phyloP scores from a whole-genome alignment of 208 protist species.

The Angomonas ambiguus region DNA sequence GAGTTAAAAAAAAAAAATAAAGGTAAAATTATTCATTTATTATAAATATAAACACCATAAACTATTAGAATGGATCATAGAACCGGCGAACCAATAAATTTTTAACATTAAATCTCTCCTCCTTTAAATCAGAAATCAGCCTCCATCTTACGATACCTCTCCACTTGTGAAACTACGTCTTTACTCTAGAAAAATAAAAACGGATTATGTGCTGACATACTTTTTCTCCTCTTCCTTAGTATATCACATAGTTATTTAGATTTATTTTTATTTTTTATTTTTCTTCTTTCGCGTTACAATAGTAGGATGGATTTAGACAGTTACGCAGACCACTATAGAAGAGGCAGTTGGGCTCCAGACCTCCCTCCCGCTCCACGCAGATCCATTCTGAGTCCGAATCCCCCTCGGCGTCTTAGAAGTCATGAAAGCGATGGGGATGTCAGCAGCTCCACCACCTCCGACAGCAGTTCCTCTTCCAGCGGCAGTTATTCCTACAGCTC shows the following conservation, averaged over 20 bases:
- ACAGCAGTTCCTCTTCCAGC: slow-evolving; percentile 10
- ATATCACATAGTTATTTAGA: background rate
- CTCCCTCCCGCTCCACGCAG: background rate
- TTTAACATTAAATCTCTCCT: slow-evolving; percentile 1
- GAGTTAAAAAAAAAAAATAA: background rate
- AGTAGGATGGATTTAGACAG: slow-evolving; percentile 13
- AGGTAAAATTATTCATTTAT: slow-evolving; percentile 2
- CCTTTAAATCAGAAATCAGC: background rate
- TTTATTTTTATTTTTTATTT: background rate
- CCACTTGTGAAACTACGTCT: background rate
- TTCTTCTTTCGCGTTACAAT: slow-evolving; percentile 9
- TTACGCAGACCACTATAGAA: slow-evolving; percentile 9
- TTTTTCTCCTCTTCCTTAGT: background rate
- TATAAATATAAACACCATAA: slow-evolving; percentile 5
- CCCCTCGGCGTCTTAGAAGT: slow-evolving; percentile 11
- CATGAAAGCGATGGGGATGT: slow-evolving; percentile 4
- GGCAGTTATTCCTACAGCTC: slow-evolving; percentile 7
- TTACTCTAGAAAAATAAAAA: too few species aligned
- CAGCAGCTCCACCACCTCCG: slow-evolving; percentile 1
- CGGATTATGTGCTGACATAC: too few species aligned
- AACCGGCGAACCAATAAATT: slow-evolving; percentile 10
- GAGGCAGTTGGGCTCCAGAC: slow-evolving; percentile 11
- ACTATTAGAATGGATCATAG: slow-evolving; percentile 10
- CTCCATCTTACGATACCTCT: background rate
- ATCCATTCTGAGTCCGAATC: background rate